Base-by-base conservation (phyloP, 768 basidiomycete species). In the Hortiboletus flavorubellus region DNA sequence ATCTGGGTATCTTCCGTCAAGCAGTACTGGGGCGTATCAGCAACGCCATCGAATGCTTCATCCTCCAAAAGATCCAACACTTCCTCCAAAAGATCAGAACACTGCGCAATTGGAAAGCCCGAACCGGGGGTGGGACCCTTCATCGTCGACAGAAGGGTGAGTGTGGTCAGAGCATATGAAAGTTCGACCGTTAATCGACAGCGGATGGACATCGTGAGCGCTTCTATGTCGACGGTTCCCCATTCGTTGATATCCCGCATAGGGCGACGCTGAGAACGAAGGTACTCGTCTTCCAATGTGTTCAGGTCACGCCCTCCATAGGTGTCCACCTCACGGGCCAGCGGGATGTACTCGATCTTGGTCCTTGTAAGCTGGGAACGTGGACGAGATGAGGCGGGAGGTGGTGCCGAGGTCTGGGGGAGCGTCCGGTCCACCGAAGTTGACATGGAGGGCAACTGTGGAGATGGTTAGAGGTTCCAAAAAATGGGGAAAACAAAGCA, bases 141-240 rank as follows among this genome's bases (percentile, higher is more conserved):
- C 83, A 91, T 85, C 2, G 86, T 85, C 12, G 89, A 88, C 53
- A 97, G 74, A 66, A 96, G 75, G 4, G 86, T 86, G 60, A 98
- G 78, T 5, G 91, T 91, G 21, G 93, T 93, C 61, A 99, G 74
- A 5, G 90, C 92, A 68, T 94, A 98, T 4, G 93, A 87, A 50
- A 95, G 74, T 70, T 99, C 96, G 44, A 83, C 78, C 9, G 86
- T 80, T 40, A 98, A 73, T 35, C 95, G 80, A 35, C 91, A 96
- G 33, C 94, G 88, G 39, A 99, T 74, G 31, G 91, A 90, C 87
- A 99, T 86, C n/a, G 86, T 86, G 47, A 99, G 78, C n/a, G 85
- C 85, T 65, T 97, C 94, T 54, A 98, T 85, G 63, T 98, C 95
- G 47, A 96, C 83, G 8, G 78, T 79, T 21, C 92, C 93, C 85